These are phyloP conservation scores for Musa itinerans DNA, from an alignment of 176 grass and related monocot genomes.

Conservation along the genomic window DNA sequence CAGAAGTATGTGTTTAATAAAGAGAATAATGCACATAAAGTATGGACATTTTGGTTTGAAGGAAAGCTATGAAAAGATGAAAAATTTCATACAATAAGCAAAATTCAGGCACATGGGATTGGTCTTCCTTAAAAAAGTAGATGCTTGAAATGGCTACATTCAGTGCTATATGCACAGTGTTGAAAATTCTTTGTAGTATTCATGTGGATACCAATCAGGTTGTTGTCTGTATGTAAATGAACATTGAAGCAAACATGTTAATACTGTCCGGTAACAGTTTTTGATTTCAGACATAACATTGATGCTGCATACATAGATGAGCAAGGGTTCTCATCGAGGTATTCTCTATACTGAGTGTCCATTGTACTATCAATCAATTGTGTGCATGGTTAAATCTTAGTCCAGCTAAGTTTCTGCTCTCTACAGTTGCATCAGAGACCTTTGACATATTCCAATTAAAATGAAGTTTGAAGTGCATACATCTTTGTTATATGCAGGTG, in stretches of 20 bases:
- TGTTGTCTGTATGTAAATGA: no score
- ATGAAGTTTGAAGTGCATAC: not conserved
- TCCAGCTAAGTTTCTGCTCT: not conserved
- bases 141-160: not conserved
- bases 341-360: no score
- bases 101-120: not conserved
- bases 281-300: no score
- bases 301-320: no score
- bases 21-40: not conserved
- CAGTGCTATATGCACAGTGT: not conserved
- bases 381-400: no score
- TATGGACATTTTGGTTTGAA: not conserved
- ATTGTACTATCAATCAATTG: no score
- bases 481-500: slow-evolving; percentile 45
- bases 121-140: not conserved
- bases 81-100: not conserved
- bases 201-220: no score
- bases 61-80: not conserved
- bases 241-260: no score
- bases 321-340: no score
- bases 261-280: no score
- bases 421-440: not conserved
- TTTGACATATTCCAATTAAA: not conserved
- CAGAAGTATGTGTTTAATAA: not conserved
- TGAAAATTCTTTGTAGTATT: no score